Evolutionary conservation across 257 asterid species (phyloP).

Genomic region (Penstemon newberryi): DNA sequence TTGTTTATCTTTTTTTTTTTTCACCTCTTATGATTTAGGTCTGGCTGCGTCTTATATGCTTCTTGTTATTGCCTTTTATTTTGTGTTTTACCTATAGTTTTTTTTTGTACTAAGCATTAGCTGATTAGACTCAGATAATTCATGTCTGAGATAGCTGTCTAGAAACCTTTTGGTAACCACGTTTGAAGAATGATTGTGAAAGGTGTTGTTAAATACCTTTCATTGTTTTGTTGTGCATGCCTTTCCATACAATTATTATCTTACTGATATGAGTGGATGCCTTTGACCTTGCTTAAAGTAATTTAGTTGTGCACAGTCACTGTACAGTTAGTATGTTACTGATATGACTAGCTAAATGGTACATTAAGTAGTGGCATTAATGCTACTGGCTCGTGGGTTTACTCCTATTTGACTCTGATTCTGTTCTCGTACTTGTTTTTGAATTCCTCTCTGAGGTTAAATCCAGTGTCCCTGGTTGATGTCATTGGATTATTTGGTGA

Average conservation of each 20-base stretch:
- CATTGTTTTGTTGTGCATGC: background rate
- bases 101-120: background rate
- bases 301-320: background rate
- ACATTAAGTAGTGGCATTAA: slow-evolving; percentile 14
- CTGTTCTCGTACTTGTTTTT: slow-evolving; percentile 7
- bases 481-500: background rate
- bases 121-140: background rate
- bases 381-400: slow-evolving; percentile 15
- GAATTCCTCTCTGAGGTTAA: background rate
- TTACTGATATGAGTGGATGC: background rate
- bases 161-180: background rate
- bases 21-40: background rate
- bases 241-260: background rate
- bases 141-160: background rate
- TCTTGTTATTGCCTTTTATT: slow-evolving; percentile 7
- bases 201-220: background rate
- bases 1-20: slow-evolving; percentile 12
- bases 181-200: background rate
- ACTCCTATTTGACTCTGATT: background rate
- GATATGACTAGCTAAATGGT: slow-evolving; percentile 4
- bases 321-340: background rate
- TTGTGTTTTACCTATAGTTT: background rate
- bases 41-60: slow-evolving; percentile 8
- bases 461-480: background rate
- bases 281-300: background rate